phyloP scores from a whole-genome alignment of 495 filamentous ascomycete genomes.

The Trichocladium uniseriatum region DNA sequence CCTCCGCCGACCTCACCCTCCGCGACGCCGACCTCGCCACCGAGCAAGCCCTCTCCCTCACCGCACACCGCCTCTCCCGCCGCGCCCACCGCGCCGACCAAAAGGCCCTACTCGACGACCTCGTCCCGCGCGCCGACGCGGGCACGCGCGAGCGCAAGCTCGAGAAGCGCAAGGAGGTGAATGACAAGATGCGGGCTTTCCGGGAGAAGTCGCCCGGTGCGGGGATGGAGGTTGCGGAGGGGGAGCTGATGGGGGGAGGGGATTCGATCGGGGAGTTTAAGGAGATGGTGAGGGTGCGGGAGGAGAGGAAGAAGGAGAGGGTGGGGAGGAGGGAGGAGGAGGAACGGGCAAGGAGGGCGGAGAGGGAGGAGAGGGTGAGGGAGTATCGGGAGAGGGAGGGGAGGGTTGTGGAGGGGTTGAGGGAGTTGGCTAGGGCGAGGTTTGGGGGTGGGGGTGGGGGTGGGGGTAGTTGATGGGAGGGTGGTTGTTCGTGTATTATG shows the following conservation, averaged over 20 bases:
- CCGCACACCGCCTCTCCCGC: conserved; percentile 50
- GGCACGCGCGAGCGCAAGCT: conserved; percentile 77
- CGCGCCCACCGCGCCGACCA: conserved; percentile 52
- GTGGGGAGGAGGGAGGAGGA: conserved; percentile 59
- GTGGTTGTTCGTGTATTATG: not conserved
- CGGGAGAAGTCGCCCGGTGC: conserved; percentile 46
- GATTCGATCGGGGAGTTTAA: conserved; percentile 45
- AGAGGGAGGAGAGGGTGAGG: conserved; percentile 53
- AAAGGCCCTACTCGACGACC: conserved; percentile 62
- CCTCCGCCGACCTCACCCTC: conserved; percentile 60
- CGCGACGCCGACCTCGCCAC: conserved; percentile 44
- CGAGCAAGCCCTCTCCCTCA: conserved; percentile 41
- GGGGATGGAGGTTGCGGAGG: conserved; percentile 45
- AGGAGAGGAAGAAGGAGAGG: conserved; percentile 55
- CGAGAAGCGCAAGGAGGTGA: conserved; percentile 59
- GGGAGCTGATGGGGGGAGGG: conserved; percentile 49
- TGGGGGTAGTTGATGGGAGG: not conserved
- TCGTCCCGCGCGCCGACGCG: conserved; percentile 72
- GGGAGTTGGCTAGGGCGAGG: conserved; percentile 48
- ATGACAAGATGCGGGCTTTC: conserved; percentile 51
- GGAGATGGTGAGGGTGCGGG: conserved; percentile 41
- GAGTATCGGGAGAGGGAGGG: conserved; percentile 53
- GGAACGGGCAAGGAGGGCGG: conserved; percentile 46
- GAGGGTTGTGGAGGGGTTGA: conserved; percentile 56
- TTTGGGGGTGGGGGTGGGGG: too few relatives aligned